Conservation (phyloP, 1,284 basidiomycete species). For the Agroathelia rolfsii region DNA sequence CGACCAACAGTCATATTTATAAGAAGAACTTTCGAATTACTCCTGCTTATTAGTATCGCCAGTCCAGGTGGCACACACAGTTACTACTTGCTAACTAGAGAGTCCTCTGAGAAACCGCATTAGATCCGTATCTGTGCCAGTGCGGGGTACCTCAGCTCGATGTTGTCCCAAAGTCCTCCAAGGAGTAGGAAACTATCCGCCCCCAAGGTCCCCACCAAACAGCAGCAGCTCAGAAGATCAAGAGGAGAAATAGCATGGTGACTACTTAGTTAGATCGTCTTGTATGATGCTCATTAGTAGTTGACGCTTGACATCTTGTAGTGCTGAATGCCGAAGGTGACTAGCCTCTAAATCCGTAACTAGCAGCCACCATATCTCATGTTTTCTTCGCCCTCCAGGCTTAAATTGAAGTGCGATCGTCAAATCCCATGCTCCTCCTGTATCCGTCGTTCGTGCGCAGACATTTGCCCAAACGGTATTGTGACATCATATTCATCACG, state of each 20-base stretch:
- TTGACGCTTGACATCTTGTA: slow-evolving; percentile 7
- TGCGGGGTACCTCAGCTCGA: too few relatives aligned
- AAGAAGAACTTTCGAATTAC: too few relatives aligned
- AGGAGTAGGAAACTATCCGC: neutral
- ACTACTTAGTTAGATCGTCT: neutral
- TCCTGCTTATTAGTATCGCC: too few relatives aligned
- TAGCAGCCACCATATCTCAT: neutral
- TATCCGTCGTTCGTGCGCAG: too few relatives aligned
- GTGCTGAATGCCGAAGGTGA: slow-evolving; percentile 13
- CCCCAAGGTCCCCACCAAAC: neutral
- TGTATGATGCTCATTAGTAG: neutral
- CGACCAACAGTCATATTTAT: too few relatives aligned
- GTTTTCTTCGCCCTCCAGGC: slow-evolving; percentile 7
- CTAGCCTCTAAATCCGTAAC: neutral
- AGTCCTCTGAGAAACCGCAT: too few relatives aligned
- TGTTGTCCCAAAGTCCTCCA: neutral
- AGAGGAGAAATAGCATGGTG: neutral
- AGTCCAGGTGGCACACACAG: too few relatives aligned
- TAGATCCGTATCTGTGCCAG: too few relatives aligned
- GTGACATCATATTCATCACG: too few relatives aligned
- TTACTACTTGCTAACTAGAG: too few relatives aligned
- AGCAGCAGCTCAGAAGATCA: neutral
- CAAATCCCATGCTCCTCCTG: slow-evolving; percentile 13
- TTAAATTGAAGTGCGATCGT: slow-evolving; percentile 14
- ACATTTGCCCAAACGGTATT: too few relatives aligned